Evolutionary conservation across 805 yeast species (phyloP).

Genomic region (Starmerella davenportii): DNA sequence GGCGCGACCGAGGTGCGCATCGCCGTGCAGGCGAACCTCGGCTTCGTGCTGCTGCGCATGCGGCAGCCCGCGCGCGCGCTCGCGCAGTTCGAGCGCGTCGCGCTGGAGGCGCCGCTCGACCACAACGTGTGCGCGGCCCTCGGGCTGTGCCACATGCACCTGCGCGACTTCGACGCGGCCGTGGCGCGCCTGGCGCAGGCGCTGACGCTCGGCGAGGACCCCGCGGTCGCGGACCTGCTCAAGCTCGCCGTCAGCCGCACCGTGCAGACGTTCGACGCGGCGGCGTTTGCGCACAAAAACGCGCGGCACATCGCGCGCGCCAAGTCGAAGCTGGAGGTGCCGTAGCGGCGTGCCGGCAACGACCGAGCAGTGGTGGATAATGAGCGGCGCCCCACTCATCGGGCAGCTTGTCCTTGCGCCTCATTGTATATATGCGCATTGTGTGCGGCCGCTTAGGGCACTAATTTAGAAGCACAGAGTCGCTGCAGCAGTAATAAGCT

Average conservation of each 20-base stretch:
- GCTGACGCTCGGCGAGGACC: not conserved
- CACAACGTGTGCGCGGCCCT: constrained; percentile 65
- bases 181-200: constrained; percentile 21
- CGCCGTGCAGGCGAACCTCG: constrained; percentile 32
- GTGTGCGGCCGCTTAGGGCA: no score
- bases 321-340: no score
- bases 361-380: no score
- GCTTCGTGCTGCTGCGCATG: constrained; percentile 13
- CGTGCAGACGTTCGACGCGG: not conserved
- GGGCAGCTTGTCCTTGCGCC: no score
- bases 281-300: not conserved
- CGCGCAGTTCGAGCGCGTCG: constrained; percentile 56
- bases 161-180: constrained; percentile 46
- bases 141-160: constrained; percentile 62
- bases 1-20: constrained; percentile 71
- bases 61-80: constrained; percentile 56
- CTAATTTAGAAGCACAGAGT: no score
- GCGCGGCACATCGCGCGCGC: not conserved
- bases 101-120: constrained; percentile 50
- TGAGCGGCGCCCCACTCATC: no score
- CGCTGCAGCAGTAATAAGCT: no score
- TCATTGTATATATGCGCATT: no score
- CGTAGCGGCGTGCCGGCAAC: no score
- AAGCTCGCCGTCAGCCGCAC: not conserved
- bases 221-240: not conserved